A percentile compares a stretch with the other conserved stretches of the same genome.
Evolutionary conservation across 192 early-diverging fungal genomes (phyloP).

Genomic region (Kickxella alabastrina): DNA sequence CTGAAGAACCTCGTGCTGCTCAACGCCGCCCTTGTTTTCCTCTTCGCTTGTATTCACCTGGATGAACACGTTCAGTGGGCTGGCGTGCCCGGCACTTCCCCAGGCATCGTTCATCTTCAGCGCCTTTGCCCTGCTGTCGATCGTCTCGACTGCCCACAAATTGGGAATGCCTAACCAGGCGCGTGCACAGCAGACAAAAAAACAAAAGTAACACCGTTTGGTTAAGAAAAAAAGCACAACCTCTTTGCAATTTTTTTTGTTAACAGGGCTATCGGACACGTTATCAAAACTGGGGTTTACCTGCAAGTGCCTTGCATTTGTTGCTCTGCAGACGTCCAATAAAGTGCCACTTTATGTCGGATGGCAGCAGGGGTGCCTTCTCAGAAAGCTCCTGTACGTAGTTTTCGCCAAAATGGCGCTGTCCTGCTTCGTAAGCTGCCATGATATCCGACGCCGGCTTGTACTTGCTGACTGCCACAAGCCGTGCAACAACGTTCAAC

Average conservation of each 20-base stretch:
- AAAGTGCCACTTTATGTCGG: constrained; percentile 96
- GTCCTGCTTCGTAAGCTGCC: constrained; percentile 74
- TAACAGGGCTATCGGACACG: too few species aligned
- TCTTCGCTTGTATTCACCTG: constrained; percentile 96
- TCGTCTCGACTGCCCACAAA: constrained; percentile 88
- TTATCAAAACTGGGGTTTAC: constrained; percentile 10
- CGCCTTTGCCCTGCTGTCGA: constrained; percentile 83
- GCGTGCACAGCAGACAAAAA: too few species aligned
- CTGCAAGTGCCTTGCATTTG: constrained; percentile 87
- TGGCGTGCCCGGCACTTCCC: constrained; percentile 35
- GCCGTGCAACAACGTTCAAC: constrained; percentile 43
- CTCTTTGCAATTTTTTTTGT: too few species aligned
- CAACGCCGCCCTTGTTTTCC: constrained; percentile 78
- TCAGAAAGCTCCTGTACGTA: constrained; percentile 93
- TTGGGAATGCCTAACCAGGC: constrained; percentile 68
- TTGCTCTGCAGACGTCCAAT: constrained; percentile 95
- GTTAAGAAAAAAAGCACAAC: neutral
- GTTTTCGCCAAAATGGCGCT: constrained; percentile 97
- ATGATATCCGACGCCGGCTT: constrained; percentile 80
- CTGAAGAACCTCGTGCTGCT: constrained; percentile 45
- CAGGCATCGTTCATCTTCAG: constrained; percentile 76
- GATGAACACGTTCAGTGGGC: constrained; percentile 75
- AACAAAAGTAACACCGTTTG: neutral
- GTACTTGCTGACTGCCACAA: constrained; percentile 94
- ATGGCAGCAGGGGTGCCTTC: constrained; percentile 75